Evolutionary conservation across 768 basidiomycete species (phyloP), one percentile per base, ranked within the genome.

Genomic region (Sutorius australiensis): DNA sequence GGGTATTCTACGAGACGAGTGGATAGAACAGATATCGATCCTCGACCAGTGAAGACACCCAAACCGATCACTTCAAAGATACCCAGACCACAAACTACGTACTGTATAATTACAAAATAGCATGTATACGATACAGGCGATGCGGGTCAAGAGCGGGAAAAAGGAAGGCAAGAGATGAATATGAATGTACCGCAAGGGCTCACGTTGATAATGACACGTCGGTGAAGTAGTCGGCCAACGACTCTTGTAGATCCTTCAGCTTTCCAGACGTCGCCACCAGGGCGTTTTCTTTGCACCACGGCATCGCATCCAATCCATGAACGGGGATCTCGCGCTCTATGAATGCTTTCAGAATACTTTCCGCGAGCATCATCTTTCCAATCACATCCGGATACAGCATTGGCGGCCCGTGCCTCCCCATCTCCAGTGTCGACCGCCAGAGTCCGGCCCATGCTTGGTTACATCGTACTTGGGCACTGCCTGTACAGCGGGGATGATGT

Each of bases 241-340:
- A 72, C 30, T 77, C 77, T 59, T 75, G 77, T 48, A 75, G 69
- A 49, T 79, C 79, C 62, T 73, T 73, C 59, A 78, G 59, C 55
- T 73, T 76, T 53, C 71, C 72, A 34, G 71, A 64, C 28, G 75
- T 73, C 56, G 76, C 77, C 46, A 64, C 58, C 55, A 78, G 50
- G 5, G 75, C 74, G 28, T 65, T 73, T 32, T 77, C 74, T 54
- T 74, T 73, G 57, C 78, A 80, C 61, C 73, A 67, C 42, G 73
- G 74, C 66, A 77, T 70, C 42, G 73, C 75, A 40, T 78, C 76
- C 13, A 72, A 54, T 11, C 75, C 74, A 47, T 73, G 68, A 24
- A 67, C 58, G 13, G 72, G 72, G 27, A 78, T 74, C 57, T 73
- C 72, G 24, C 72, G 68, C 45, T 77, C 76, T 43, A 75, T 70